Base-by-base conservation (phyloP, 495 filamentous ascomycete species). In the Clavariopsis aquatica region DNA sequence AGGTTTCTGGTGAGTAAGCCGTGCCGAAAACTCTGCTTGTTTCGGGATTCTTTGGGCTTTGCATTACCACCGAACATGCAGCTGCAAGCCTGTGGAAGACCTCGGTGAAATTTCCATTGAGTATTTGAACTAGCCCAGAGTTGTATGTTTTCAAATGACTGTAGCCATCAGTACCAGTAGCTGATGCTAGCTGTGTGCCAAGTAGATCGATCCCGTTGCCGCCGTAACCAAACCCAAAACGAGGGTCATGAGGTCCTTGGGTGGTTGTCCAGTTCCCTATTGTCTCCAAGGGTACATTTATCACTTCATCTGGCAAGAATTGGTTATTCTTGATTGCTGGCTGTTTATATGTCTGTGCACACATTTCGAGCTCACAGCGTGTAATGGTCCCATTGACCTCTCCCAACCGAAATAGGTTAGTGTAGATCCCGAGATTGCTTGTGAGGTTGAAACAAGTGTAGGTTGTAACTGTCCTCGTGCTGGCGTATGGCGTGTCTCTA, bases 321-420 rank as follows among this genome's bases (percentile, higher is more conserved):
- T 6, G 38, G 9, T 20, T 28, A 20, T 29, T 54, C 24, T 54
- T 54, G 24, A 12, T 17, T 3, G 12, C 12, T 1, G 51, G 23
- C n/a, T 54, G 51, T 28, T 49, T 29, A 31, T 47, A 47, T 13
- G 26, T 26, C 24, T 49, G 38, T 12, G 38, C 56, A 19, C 41
- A 59, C n/a, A 47, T 26, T n/a, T 59, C n/a, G 20, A 59, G 29
- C 1, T n/a, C 8, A 17, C 56, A 59, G 1, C 24, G 15, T 19
- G 56, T 29, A 6, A 31, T 24, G 36, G 56, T 59, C 10, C 56
- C 56, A 27, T 59, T 59, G 38, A 59, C 29, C 12, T 59, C 38
- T 15, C 56, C 56, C 45, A 59, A 17, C 6, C 13, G 17, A 13
- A 13, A 19, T 2, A 29, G n/a, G 20, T 59, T 26, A 19, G 4